Evolutionary conservation across 2,329 filamentous ascomycete species (phyloP), one percentile per base, ranked within the genome.

Genomic region (Plenodomus biglobosus): DNA sequence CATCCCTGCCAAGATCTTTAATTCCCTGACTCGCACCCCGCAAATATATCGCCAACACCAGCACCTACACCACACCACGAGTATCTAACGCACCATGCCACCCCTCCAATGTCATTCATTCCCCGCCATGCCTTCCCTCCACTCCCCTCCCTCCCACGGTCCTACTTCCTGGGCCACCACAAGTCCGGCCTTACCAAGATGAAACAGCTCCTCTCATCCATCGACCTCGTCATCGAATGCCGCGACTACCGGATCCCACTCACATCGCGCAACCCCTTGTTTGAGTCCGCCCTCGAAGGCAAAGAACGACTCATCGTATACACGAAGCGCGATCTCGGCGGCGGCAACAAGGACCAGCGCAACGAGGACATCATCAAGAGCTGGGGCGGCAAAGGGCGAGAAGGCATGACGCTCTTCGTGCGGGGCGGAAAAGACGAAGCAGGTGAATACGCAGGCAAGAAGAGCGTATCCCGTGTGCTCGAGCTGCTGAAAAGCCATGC

Each of bases 151-250:
- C 86, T 97, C 52, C 86, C 88, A 34, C 85, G 90, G 57, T 94
- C 92, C 50, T 99, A 97, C 76, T 99, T 90, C 76, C 81, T 97
- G 39, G 94, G 94, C 53, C 94, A 99, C 75, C 94, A 99, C 78
- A 83, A 84, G 52, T 82, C 88, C 8, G 94, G 89, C 15, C 79
- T 96, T 24, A 78, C 81, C 40, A 87, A 88, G 69, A 96, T 97
- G 86, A 88, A 89, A 69, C 83, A 83, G 34, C 80, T 88, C 68
- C 81, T 99, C 40, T 84, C 85, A 21, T 85, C 84, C 54, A 88
- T 96, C 62, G 88, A 92, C 65, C 84, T 97, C 37, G 84, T 99
- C 44, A 83, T 99, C 66, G 94, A 99, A 76, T 96, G 92, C 71
- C 88, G 94, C 66, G 94, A 99, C 76, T 91, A 91, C 69, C 86